Evolutionary conservation across 1,284 basidiomycete genomes (phyloP).

Genomic region (Agroathelia rolfsii): DNA sequence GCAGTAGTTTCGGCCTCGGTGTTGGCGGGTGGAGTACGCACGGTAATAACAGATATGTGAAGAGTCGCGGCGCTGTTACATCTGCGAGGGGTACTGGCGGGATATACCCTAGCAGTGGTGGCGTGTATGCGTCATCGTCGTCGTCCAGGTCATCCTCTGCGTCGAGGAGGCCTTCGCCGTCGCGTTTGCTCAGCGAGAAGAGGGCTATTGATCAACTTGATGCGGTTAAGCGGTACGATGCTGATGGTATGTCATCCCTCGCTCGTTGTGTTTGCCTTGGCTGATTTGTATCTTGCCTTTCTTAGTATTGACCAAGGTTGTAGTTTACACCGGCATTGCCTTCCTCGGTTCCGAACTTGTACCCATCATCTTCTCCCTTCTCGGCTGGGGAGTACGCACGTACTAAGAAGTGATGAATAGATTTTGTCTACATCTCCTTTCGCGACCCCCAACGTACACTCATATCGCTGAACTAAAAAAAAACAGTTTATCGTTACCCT

Average conservation of each 20-base stretch:
- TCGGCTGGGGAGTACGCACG: conserved; percentile 71
- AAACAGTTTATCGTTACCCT: no score
- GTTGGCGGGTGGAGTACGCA: conserved; percentile 26
- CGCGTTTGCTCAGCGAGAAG: conserved; percentile 28
- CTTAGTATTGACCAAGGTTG: conserved; percentile 81
- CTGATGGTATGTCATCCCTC: conserved; percentile 53
- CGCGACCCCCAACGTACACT: no score
- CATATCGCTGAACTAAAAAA: no score
- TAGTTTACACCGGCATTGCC: conserved; percentile 84
- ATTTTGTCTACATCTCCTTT: no score
- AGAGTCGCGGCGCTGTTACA: conserved; percentile 23
- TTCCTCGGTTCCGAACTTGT: conserved; percentile 51
- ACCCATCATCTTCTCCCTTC: conserved; percentile 58
- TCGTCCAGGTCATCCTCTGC: conserved; percentile 18
- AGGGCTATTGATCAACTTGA: conserved; percentile 21
- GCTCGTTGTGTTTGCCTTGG: conserved; percentile 3
- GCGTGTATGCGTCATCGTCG: conserved; percentile 10
- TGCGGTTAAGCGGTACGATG: conserved; percentile 68
- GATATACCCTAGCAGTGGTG: no score
- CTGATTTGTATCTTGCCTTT: conserved; percentile 9
- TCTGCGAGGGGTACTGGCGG: conserved; percentile 23
- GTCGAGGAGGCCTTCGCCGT: conserved; percentile 20
- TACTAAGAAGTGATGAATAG: no score
- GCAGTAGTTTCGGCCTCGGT: conserved; percentile 26
- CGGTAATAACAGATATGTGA: no score